Evolutionary conservation across 2,329 filamentous ascomycete species (phyloP), one percentile per base, ranked within the genome.

Genomic region (Cercospora sp.): DNA sequence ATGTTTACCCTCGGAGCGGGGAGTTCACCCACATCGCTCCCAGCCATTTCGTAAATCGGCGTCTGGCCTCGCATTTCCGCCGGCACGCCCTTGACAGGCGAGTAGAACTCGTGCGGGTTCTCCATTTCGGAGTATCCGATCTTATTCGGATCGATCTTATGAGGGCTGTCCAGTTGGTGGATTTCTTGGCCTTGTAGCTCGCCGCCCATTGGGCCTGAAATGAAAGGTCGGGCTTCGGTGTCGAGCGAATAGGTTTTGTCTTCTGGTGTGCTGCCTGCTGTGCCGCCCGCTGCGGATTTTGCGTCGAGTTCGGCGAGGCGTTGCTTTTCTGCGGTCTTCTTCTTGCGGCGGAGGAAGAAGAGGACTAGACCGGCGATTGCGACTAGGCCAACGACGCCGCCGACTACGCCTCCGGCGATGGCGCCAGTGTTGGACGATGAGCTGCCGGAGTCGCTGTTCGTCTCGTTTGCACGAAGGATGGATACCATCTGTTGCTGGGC

Each of bases 321-420:
- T 33, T 69, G 66, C 45, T 75, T 75, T 31, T 76, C 69, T 42
- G 36, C 16, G 51, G 63, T 64, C 31, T 71, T 65, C 36, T 72
- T 72, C 18, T 70, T 73, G 31, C 75, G 72, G 36, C 75, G 76
- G 48, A 72, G 68, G 65, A 74, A 69, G 65, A 70, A 76, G 63
- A 79, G 62, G n/a, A 75, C 48, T 13, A 61, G 68, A 26, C 65
- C 75, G 7, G 76, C 65, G 26, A 78, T 65, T 48, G 76, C 70
- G 48, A 76, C 72, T 28, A 72, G 65, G 30, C 70, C 70, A 5
- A 75, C 75, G 30, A 79, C 72, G 36, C 73, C 74, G 60, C 77
- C 74, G 9, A 79, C 73, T 6, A 78, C 76, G 20, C 76, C 73
- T 45, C 78, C 78, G 7, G 74, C 78, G 39, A 79, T 79, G 58